These are phyloP conservation scores for Bipolaris gigantea DNA, from an alignment of 2,329 filamentous ascomycete species.

Conservation along the genomic window DNA sequence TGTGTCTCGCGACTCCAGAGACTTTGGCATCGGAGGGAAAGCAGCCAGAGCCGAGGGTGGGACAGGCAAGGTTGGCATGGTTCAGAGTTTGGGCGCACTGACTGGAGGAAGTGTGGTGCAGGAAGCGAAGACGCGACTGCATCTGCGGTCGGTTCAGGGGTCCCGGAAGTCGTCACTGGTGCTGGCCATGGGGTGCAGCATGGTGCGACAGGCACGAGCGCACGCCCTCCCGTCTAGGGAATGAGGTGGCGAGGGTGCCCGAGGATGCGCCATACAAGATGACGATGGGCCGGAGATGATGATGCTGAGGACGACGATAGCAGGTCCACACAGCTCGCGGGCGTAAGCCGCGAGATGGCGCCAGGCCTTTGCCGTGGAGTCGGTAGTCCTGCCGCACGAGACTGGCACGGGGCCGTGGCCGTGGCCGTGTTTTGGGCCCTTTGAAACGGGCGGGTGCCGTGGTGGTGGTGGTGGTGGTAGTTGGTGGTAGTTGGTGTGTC, in stretches of 20 bases:
- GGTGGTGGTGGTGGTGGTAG: too few species aligned
- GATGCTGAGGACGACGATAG: too few species aligned
- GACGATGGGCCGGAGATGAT: too few species aligned
- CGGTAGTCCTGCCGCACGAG: neutral
- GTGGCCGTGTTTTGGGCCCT: neutral
- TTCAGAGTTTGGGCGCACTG: constrained; percentile 25
- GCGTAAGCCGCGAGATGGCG: constrained; percentile 14
- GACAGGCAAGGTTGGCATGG: constrained; percentile 27
- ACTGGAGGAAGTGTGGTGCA: constrained; percentile 21
- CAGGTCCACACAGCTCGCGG: neutral
- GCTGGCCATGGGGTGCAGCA: constrained; percentile 23
- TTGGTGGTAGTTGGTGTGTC: too few species aligned
- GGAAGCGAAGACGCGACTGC: constrained; percentile 31
- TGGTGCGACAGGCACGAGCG: constrained; percentile 39
- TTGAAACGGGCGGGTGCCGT: too few species aligned
- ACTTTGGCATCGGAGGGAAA: constrained; percentile 13
- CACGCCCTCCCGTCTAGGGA: constrained; percentile 34
- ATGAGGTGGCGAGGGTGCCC: constrained; percentile 22
- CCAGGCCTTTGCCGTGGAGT: neutral
- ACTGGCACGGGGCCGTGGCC: neutral
- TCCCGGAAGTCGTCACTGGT: constrained; percentile 9
- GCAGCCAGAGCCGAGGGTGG: constrained; percentile 30
- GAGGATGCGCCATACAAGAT: too few species aligned
- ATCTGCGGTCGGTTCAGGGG: constrained; percentile 28
- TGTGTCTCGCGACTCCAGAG: constrained; percentile 29